phyloP scores from a whole-genome alignment of 2,329 filamentous ascomycete species.

The Pestalotiopsis sp. region DNA sequence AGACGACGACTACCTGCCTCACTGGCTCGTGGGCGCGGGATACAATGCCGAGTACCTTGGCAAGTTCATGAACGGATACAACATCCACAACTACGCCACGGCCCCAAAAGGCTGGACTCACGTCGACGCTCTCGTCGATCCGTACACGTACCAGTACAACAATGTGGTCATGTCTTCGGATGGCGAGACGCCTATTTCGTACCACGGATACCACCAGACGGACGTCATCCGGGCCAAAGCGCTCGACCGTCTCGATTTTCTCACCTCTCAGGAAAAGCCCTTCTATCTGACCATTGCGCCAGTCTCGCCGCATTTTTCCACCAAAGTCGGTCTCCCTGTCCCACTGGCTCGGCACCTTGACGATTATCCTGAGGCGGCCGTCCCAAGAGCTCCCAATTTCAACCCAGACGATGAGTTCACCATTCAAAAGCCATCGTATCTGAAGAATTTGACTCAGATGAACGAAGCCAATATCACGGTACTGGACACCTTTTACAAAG shows the following conservation, averaged over 20 bases:
- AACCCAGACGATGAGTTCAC: conserved; percentile 15
- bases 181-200: conserved; percentile 1
- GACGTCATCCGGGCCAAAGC: conserved; percentile 5
- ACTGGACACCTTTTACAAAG: conserved; percentile 54
- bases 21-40: conserved; percentile 19
- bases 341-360: neutral
- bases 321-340: neutral
- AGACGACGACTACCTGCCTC: conserved; percentile 19
- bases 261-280: conserved; percentile 1
- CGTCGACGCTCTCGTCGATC: conserved; percentile 11
- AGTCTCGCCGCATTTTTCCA: conserved; percentile 14
- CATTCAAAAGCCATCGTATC: conserved; percentile 45
- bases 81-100: neutral
- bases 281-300: conserved; percentile 10
- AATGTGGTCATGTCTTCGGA: conserved; percentile 11
- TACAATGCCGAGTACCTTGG: conserved; percentile 19
- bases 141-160: conserved; percentile 13
- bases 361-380: neutral
- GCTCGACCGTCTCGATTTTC: conserved; percentile 12
- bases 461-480: conserved; percentile 49
- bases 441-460: conserved; percentile 42
- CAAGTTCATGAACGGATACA: conserved; percentile 14
- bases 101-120: conserved; percentile 14
- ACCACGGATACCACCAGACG: conserved; percentile 44
- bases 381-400: conserved; percentile 4